Evolutionary conservation across 2,329 filamentous ascomycete species (phyloP).

Genomic region (Harringtonia aguacate): DNA sequence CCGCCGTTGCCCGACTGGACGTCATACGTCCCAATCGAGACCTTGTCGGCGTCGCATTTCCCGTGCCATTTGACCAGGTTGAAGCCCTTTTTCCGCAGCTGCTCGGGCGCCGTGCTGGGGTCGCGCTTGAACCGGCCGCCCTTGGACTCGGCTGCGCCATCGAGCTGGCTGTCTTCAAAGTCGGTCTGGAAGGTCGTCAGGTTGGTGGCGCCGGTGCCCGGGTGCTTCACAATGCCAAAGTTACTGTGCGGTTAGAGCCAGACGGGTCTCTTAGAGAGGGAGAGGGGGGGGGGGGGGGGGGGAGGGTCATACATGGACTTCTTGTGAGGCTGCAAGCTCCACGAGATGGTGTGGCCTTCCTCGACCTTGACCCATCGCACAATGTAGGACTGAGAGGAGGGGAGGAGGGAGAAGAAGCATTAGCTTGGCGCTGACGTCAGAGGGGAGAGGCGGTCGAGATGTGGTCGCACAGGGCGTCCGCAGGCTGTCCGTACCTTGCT

Average conservation of each 20-base stretch:
- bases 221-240: conserved; percentile 96
- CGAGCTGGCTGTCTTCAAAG: conserved; percentile 31
- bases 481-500: conserved; percentile 82
- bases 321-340: conserved; percentile 96
- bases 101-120: conserved; percentile 47
- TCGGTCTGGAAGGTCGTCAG: conserved; percentile 32
- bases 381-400: conserved; percentile 70
- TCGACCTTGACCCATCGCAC: conserved; percentile 94
- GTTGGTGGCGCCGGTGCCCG: conserved; percentile 54
- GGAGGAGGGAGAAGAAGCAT: not conserved
- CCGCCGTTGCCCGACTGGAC: conserved; percentile 65
- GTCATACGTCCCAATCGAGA: conserved; percentile 81
- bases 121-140: conserved; percentile 45
- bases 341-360: conserved; percentile 84
- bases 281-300: too few species aligned
- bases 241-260: too few species aligned
- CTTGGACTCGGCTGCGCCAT: conserved; percentile 30
- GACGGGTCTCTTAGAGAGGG: too few species aligned
- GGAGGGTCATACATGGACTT: conserved; percentile 68
- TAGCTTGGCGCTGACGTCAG: too few species aligned
- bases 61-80: conserved; percentile 74
- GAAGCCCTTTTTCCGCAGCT: conserved; percentile 57
- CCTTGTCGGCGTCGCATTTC: conserved; percentile 93
- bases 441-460: too few species aligned
- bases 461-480: too few species aligned